Conservation (phyloP, 305 asterid genomes). For the Rubia peregrina region DNA sequence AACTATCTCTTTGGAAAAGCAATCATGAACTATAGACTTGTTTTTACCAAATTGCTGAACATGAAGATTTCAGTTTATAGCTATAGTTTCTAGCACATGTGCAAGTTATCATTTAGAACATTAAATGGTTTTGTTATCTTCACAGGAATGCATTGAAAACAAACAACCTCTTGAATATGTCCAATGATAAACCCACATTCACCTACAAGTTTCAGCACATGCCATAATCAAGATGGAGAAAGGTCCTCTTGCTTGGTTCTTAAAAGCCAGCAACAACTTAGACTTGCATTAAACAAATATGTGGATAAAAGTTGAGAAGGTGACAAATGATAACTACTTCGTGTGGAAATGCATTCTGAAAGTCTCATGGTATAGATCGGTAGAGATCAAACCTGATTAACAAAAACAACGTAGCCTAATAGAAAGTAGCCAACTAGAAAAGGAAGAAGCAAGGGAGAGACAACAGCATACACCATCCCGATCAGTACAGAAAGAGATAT, state of each 20-base stretch:
- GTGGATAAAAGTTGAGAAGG: neutral
- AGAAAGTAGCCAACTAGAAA: slow-evolving; percentile 78
- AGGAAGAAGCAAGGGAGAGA: slow-evolving; percentile 83
- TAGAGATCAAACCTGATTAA: slow-evolving; percentile 61
- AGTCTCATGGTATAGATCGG: neutral
- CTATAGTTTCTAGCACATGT: neutral
- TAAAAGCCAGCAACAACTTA: neutral
- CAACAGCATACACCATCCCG: slow-evolving; percentile 93
- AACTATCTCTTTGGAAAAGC: neutral
- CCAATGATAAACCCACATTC: neutral
- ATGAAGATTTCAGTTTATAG: neutral
- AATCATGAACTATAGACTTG: neutral
- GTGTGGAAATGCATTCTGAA: neutral
- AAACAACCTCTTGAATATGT: neutral
- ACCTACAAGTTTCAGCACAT: neutral
- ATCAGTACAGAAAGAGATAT: slow-evolving; percentile 64
- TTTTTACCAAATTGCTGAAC: neutral
- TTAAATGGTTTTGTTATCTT: neutral
- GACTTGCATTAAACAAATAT: neutral
- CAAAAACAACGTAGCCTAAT: slow-evolving; percentile 75
- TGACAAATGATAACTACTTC: neutral
- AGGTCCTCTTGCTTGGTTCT: neutral
- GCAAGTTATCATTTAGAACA: neutral
- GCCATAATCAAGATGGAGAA: neutral
- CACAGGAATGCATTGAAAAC: neutral